phyloP scores from a whole-genome alignment of 306 rosid genomes.

The Vicia sativa region DNA sequence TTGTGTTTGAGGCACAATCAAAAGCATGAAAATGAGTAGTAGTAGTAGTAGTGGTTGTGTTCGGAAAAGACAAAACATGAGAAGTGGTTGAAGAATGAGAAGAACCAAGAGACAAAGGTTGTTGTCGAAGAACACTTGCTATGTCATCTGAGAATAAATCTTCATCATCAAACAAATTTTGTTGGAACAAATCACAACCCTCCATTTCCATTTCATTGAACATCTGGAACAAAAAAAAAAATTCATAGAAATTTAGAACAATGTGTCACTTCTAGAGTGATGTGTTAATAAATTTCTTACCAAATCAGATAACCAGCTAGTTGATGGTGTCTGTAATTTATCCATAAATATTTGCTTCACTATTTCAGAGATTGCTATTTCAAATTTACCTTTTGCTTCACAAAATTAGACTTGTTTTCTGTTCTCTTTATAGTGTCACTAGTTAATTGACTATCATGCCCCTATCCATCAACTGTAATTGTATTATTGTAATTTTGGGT shows the following conservation, averaged over 20 bases:
- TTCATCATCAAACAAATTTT: slow-evolving; percentile 38
- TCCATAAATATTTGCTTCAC: neutral
- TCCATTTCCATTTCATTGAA: slow-evolving; percentile 50
- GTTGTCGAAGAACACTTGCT: slow-evolving; percentile 28
- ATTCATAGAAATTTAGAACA: neutral
- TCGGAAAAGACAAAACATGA: slow-evolving; percentile 48
- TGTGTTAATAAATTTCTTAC: slow-evolving; percentile 32
- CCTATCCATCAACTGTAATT: no score
- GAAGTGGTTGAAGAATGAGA: slow-evolving; percentile 37
- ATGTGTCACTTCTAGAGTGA: neutral
- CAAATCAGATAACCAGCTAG: slow-evolving; percentile 63
- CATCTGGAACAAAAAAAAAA: slow-evolving; percentile 7
- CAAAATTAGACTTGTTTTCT: neutral
- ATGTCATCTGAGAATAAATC: slow-evolving; percentile 42
- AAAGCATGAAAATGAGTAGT: slow-evolving; percentile 12
- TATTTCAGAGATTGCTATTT: neutral
- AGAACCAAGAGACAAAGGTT: slow-evolving; percentile 48
- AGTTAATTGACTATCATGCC: neutral
- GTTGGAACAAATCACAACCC: slow-evolving; percentile 42
- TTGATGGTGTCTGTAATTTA: slow-evolving; percentile 13
- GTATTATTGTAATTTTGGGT: no score
- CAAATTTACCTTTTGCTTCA: neutral
- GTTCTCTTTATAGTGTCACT: neutral
- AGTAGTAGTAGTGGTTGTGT: neutral
- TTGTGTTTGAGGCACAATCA: slow-evolving; percentile 37